Evolutionary conservation across 1,284 basidiomycete genomes (phyloP).

Genomic region (Volvariella volvacea): DNA sequence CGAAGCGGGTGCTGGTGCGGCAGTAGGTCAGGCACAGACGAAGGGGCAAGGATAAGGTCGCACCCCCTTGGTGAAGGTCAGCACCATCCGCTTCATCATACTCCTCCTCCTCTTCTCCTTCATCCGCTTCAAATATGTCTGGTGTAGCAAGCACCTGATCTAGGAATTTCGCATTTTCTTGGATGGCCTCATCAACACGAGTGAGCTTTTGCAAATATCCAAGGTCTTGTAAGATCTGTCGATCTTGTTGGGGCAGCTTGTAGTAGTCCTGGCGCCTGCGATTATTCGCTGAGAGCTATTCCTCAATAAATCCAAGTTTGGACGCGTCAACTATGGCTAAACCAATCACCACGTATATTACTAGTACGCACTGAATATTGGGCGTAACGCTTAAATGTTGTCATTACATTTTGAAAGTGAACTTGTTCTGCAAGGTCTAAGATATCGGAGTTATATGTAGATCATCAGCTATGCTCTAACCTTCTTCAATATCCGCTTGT

Average conservation of each 20-base stretch:
- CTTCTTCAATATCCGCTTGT: conserved; percentile 34
- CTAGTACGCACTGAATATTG: conserved; percentile 47
- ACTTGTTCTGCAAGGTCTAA: conserved; percentile 34
- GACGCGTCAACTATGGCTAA: conserved; percentile 4
- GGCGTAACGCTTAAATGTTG: conserved; percentile 61
- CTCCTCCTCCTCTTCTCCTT: conserved; percentile 22
- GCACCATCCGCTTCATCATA: conserved; percentile 13
- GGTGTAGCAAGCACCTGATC: conserved; percentile 60
- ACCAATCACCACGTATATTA: no score
- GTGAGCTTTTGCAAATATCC: conserved; percentile 66
- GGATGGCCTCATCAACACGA: conserved; percentile 62
- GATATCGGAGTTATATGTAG: neutral
- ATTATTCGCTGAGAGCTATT: conserved; percentile 68
- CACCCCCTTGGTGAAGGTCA: neutral
- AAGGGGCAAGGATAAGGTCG: no score
- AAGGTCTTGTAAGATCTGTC: conserved; percentile 48
- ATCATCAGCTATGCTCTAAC: conserved; percentile 13
- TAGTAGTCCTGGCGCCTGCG: conserved; percentile 68
- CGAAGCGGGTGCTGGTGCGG: no score
- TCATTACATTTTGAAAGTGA: conserved; percentile 63
- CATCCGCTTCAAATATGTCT: conserved; percentile 62
- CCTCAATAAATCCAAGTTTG: conserved; percentile 6
- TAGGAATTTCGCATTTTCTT: conserved; percentile 64
- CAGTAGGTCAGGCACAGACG: no score
- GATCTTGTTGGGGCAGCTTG: conserved; percentile 53